phyloP scores from a whole-genome alignment of 768 basidiomycete species.

The Naganishia vaughanmartiniae region DNA sequence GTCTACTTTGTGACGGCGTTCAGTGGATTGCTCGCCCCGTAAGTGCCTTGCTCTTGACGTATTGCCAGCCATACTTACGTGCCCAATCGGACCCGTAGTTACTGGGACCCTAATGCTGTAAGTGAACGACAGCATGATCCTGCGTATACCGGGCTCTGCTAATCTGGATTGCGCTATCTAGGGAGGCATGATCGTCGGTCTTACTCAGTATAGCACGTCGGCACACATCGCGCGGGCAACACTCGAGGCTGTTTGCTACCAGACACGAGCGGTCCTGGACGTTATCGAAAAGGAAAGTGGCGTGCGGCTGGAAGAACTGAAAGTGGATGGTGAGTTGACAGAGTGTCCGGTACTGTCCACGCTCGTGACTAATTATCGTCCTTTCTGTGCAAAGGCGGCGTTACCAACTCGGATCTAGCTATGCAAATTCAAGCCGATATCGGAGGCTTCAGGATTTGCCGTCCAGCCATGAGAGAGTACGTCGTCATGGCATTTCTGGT shows the following conservation, averaged over 20 bases:
- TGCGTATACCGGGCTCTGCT: neutral
- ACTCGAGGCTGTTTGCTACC: constrained; percentile 92
- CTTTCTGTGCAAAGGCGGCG: constrained; percentile 56
- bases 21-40: constrained; percentile 90
- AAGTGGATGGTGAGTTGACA: constrained; percentile 70
- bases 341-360: neutral
- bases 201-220: constrained; percentile 56
- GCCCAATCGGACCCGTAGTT: constrained; percentile 26
- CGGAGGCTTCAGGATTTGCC: constrained; percentile 84
- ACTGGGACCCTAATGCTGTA: constrained; percentile 85
- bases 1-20: constrained; percentile 97
- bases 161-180: neutral
- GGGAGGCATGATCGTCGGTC: constrained; percentile 44
- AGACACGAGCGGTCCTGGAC: constrained; percentile 90
- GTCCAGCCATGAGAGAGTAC: constrained; percentile 95
- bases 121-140: constrained; percentile 37
- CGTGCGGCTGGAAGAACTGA: constrained; percentile 73
- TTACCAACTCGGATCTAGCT: constrained; percentile 88
- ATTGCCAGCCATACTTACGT: neutral
- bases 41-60: constrained; percentile 45
- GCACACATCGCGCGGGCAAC: constrained; percentile 92
- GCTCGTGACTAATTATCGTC: neutral
- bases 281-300: constrained; percentile 88
- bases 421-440: constrained; percentile 56
- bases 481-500: constrained; percentile 47